These are phyloP conservation scores for Blastobotrys persicus DNA, from an alignment of 1,139 yeast genomes.

Conservation along the genomic window DNA sequence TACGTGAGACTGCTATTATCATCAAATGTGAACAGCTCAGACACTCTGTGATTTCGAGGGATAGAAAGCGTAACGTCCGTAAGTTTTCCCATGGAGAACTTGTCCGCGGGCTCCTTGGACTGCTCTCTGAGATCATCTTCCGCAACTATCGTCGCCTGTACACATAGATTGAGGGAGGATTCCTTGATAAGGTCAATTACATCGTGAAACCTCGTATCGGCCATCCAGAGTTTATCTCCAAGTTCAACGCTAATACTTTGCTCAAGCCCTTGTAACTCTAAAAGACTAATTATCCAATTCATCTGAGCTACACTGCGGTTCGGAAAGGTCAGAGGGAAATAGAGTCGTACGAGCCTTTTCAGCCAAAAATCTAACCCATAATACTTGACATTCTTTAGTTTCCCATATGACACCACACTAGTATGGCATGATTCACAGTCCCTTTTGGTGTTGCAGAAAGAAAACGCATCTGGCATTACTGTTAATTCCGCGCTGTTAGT, in stretches of 20 bases:
- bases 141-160: not conserved
- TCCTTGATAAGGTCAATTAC: not conserved
- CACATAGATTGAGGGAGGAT: not conserved
- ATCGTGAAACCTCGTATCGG: not conserved
- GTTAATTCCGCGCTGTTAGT: no score
- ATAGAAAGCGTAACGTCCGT: not conserved
- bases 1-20: not conserved
- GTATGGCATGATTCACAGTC: not conserved
- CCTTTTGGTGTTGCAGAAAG: not conserved
- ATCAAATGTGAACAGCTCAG: not conserved
- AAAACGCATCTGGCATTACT: not conserved
- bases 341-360: not conserved
- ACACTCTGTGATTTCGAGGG: not conserved
- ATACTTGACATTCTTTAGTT: not conserved
- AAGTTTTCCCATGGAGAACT: not conserved
- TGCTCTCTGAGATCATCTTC: not conserved
- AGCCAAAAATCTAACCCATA: not conserved
- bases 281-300: not conserved
- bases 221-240: not conserved
- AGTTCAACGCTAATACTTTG: not conserved
- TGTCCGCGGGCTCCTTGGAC: not conserved
- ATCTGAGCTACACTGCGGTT: not conserved
- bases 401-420: not conserved
- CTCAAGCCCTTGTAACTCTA: not conserved
- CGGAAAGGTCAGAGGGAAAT: no score